Conservation (phyloP, 169 alveolate species). For the Cryptosporidium ubiquitum region DNA sequence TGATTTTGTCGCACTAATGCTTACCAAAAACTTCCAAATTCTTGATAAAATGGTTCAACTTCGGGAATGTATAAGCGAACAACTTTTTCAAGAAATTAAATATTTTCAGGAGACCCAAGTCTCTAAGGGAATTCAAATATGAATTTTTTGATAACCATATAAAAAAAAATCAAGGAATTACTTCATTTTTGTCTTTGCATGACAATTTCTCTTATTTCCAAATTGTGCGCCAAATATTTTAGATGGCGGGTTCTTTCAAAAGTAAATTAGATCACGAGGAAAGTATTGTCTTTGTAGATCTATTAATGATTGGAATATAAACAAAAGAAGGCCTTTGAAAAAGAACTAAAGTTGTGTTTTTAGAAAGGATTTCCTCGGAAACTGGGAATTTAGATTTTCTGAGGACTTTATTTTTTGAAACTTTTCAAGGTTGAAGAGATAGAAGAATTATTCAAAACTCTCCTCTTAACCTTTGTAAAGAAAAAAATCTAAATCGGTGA, state of each 20-base stretch:
- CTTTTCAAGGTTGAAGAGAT: not conserved
- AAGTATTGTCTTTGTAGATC: conserved; percentile 61
- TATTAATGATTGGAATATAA: not conserved
- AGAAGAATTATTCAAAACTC: not conserved
- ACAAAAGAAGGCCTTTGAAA: not conserved
- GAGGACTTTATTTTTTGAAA: not conserved
- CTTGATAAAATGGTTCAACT: not conserved
- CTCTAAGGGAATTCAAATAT: not conserved
- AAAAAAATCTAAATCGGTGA: not conserved
- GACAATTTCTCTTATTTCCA: not conserved
- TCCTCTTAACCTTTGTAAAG: not conserved
- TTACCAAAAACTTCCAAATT: not conserved
- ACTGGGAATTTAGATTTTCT: conserved; percentile 11
- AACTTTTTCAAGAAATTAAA: not conserved
- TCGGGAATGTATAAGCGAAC: not conserved
- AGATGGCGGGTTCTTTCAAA: conserved; percentile 45
- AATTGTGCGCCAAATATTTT: not conserved
- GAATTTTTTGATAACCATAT: not conserved
- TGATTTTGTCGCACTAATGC: conserved; percentile 21
- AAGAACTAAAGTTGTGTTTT: conserved; percentile 52
- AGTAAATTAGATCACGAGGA: conserved; percentile 56
- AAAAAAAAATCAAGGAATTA: not conserved
- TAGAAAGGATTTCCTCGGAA: conserved; percentile 35
- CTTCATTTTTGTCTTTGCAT: not conserved
- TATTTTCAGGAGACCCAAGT: not conserved